Evolutionary conservation across 345 rosid genomes (phyloP), one percentile per base, ranked within the genome.

Genomic region (Gossypium longicalyx): DNA sequence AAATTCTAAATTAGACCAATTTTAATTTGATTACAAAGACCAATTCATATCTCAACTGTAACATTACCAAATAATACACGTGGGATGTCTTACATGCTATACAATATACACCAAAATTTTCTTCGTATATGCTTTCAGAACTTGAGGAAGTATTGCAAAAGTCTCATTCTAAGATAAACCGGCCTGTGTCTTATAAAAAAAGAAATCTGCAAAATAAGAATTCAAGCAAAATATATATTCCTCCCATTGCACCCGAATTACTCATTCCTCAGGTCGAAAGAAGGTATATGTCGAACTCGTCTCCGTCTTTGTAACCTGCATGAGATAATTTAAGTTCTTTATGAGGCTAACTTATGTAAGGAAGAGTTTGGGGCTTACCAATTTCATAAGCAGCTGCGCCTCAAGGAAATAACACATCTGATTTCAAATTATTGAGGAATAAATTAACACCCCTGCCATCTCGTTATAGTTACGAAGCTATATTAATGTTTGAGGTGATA

Each of bases 291-390:
- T 83, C 48, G 92, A 87, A 81, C 92, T 86, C 59, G 89, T 82
- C 80, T 88, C 93, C 0, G 90, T 82, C 87, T 90, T 90, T 2
- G 88, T 84, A 41, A 85, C 88, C 95, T 90, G 87, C 81, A 82
- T 27, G 23, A 61, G 58, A 59, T 17, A 9, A 52, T 54, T 68
- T 43, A 67, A 45, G 13, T 45, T 66, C 17, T 20, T 44, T 19
- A 66, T 65, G 51, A 65, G 49, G 49, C 52, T 34, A 47, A 43
- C 29, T 43, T 65, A 19, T 44, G 70, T 2, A 11, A 66, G 38
- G 17, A 20, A 44, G 34, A 65, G 27, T 47, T 60, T 67, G 19
- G 13, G 67, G 11, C 70, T 59, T 15, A 72, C 67, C 38, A 76
- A 16, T 69, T 51, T 20, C 38, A 34, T 51, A 58, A 67, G 29